These are phyloP conservation scores for Centella asiatica DNA, from an alignment of 129 eudicot species.

Conservation along the genomic window DNA sequence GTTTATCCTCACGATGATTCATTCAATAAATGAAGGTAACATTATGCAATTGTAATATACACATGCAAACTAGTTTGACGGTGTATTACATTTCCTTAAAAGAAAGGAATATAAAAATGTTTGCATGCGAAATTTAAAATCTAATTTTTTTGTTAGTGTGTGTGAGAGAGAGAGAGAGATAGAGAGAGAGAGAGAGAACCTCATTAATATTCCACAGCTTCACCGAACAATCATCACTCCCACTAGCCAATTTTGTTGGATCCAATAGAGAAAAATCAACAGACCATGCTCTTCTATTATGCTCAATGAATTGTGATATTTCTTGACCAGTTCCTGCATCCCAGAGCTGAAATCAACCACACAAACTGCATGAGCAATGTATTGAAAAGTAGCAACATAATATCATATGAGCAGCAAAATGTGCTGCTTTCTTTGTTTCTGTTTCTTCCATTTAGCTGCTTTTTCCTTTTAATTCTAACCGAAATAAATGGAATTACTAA, in stretches of 20 bases:
- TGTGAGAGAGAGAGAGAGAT: no score
- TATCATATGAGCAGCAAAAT: neutral
- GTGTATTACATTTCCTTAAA: neutral
- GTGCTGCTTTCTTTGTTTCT: no score
- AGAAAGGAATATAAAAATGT: no score
- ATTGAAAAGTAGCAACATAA: slow-evolving; percentile 7
- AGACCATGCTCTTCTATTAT: slow-evolving; percentile 62
- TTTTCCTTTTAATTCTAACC: no score
- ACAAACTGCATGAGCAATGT: neutral
- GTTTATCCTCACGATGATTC: no score
- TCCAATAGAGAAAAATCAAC: slow-evolving; percentile 57
- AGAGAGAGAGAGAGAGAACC: slow-evolving; percentile 10
- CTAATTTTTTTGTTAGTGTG: no score
- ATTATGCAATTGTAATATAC: neutral
- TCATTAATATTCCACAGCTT: slow-evolving; percentile 59
- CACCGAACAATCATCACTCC: slow-evolving; percentile 54
- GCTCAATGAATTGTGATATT: slow-evolving; percentile 30
- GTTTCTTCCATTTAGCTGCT: no score
- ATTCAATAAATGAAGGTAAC: neutral
- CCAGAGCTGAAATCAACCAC: slow-evolving; percentile 37
- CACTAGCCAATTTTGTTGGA: slow-evolving; percentile 50
- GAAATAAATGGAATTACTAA: no score
- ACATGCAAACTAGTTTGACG: neutral
- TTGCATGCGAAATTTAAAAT: no score
- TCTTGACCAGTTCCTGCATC: slow-evolving; percentile 46